Base-by-base conservation (phyloP, 202 grass and related monocot genomes). In the Musa balbisiana region DNA sequence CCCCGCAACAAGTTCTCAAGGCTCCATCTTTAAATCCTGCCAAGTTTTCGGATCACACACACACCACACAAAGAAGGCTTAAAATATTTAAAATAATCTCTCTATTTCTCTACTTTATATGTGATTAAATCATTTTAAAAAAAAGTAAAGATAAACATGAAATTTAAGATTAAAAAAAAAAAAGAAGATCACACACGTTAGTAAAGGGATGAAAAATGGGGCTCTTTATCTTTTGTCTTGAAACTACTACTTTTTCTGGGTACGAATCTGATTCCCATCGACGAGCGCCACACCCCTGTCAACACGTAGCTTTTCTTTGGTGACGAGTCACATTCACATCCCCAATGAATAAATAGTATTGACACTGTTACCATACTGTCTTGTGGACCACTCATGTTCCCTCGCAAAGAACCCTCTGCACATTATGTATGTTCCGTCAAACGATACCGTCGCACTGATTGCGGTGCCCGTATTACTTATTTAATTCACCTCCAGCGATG, bases 1-100 rank as follows among this genome's bases (percentile, higher is more conserved):
- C 85, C 0, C 95, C 95, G 60, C 95, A 94, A 55, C 91, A 99
- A 2, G 91, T 80, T 10, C 85, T 58, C 72, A 74, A 17, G 0
- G 72, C 53, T 55, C 72, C 72, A 24, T 10, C 72, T 25, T 56
- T 74, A 17, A 74, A 74, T 19, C 72, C 72, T 74, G 72, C 29
- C 0, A 15, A 69, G 2, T 50, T 69, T 33, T 33, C 3, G 33
- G 33, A 43, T 43, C 33, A 33, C 15, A 62, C 58, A 62, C 58
- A 27, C 3, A n/a, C 14, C 58, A 21, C 13, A 4, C 16, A 2
- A 27, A 27, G 26, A 2, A 27, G 26, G 26, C 15, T n/a, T n/a
- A n/a, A n/a, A n/a, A n/a, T n/a, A n/a, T n/a, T n/a, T n/a, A n/a
- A n/a, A n/a, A 25, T 27, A 27, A 27, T 2, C 26, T 27, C 0